Evolutionary conservation across 2,329 filamentous ascomycete genomes (phyloP).

Genomic region (Diaporthe amygdali): DNA sequence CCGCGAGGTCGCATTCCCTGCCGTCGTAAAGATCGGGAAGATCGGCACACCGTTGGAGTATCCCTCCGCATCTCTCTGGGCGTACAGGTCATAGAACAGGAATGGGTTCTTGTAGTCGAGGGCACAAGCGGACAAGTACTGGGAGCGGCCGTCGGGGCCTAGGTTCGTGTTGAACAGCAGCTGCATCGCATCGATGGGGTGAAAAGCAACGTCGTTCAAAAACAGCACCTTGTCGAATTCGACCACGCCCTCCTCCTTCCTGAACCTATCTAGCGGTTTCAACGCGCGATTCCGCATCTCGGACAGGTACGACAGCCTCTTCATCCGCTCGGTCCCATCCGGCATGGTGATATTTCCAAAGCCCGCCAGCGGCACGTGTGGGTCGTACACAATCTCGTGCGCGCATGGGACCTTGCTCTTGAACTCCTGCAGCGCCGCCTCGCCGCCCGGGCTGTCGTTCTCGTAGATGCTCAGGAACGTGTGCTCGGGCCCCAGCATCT

Average conservation of each 20-base stretch:
- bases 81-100: slow-evolving; percentile 77
- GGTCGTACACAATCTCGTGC: slow-evolving; percentile 62
- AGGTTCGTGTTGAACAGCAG: slow-evolving; percentile 68
- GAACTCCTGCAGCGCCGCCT: slow-evolving; percentile 58
- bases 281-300: slow-evolving; percentile 75
- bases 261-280: slow-evolving; percentile 60
- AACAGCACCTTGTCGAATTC: slow-evolving; percentile 65
- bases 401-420: slow-evolving; percentile 49
- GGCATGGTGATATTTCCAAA: slow-evolving; percentile 67
- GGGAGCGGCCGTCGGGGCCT: slow-evolving; percentile 53
- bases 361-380: slow-evolving; percentile 59
- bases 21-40: slow-evolving; percentile 69
- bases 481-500: slow-evolving; percentile 70
- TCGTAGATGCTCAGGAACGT: slow-evolving; percentile 78
- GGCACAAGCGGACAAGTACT: slow-evolving; percentile 73
- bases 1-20: slow-evolving; percentile 59
- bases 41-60: slow-evolving; percentile 67
- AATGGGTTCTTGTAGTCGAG: slow-evolving; percentile 73
- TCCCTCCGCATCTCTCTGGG: slow-evolving; percentile 70
- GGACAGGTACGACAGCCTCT: slow-evolving; percentile 76
- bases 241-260: slow-evolving; percentile 39
- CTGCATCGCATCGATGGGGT: slow-evolving; percentile 56
- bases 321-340: slow-evolving; percentile 66
- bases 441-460: slow-evolving; percentile 65
- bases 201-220: slow-evolving; percentile 68